Conservation (phyloP, 2,329 filamentous ascomycete species). For the Parasarocladium wereldwijsianum region DNA sequence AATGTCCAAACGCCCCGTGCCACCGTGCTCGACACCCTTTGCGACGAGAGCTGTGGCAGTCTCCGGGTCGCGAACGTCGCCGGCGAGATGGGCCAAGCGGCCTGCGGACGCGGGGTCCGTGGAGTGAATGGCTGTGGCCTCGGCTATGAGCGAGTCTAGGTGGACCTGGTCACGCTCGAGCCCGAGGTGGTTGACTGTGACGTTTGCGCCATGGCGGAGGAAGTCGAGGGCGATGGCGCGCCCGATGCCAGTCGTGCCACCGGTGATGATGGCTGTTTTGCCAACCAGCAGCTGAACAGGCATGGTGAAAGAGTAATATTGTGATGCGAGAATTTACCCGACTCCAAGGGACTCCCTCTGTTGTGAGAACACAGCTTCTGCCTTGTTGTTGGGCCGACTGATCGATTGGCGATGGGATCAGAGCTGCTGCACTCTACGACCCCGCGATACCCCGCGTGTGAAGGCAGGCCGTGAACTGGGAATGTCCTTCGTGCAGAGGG, state of each 20-base stretch:
- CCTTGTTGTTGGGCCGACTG: too few species aligned
- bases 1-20: conserved; percentile 46
- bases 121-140: conserved; percentile 30
- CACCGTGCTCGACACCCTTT: conserved; percentile 46
- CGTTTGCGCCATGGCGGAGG: conserved; percentile 60
- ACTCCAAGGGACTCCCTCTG: too few species aligned
- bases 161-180: conserved; percentile 34
- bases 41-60: conserved; percentile 56
- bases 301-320: too few species aligned
- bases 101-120: conserved; percentile 30
- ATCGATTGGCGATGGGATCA: too few species aligned
- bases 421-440: too few species aligned
- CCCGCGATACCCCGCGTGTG: too few species aligned
- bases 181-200: conserved; percentile 69
- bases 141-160: conserved; percentile 35
- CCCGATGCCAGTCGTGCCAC: conserved; percentile 75
- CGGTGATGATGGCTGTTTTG: conserved; percentile 77
- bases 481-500: too few species aligned
- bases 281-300: conserved; percentile 45
- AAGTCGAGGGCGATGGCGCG: conserved; percentile 73
- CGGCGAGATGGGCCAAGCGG: conserved; percentile 50
- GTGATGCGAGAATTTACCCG: too few species aligned
- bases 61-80: conserved; percentile 62
- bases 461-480: too few species aligned
- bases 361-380: too few species aligned